Conservation (phyloP, 768 basidiomycete genomes). For the Polyporus arcularius region DNA sequence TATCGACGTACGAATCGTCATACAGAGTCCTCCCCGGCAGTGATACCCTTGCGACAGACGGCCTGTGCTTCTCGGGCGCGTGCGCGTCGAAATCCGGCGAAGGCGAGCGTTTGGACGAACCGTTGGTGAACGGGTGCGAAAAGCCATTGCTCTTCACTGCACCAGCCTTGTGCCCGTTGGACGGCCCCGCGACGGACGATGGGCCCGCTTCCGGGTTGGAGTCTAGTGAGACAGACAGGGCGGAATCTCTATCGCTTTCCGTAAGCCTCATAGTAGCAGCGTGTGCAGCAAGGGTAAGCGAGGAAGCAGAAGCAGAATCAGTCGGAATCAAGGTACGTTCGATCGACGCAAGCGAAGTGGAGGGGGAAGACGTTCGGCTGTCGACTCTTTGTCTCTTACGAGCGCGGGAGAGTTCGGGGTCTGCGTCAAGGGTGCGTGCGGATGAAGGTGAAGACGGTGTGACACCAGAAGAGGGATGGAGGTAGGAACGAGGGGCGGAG, state of each 20-base stretch:
- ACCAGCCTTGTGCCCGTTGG: conserved; percentile 29
- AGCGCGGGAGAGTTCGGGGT: conserved; percentile 25
- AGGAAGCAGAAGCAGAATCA: conserved; percentile 18
- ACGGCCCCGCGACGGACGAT: conserved; percentile 17
- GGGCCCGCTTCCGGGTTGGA: conserved; percentile 25
- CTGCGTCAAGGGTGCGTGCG: conserved; percentile 7
- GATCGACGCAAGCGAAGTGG: conserved; percentile 20
- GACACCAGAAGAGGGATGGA: conserved; percentile 27
- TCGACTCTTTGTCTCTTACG: conserved; percentile 31
- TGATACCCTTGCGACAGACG: conserved; percentile 55
- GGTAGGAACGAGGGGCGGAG: conserved; percentile 28
- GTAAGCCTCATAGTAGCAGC: conserved; percentile 24
- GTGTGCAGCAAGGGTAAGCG: conserved; percentile 4
- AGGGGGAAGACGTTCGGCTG: conserved; percentile 17
- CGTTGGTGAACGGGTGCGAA: conserved; percentile 22
- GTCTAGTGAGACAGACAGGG: conserved; percentile 26
- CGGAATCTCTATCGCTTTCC: conserved; percentile 28
- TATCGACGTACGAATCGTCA: conserved; percentile 75
- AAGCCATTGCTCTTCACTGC: conserved; percentile 26
- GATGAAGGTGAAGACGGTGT: conserved; percentile 11
- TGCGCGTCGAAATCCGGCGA: conserved; percentile 16
- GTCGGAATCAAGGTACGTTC: conserved; percentile 26
- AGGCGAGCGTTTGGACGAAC: conserved; percentile 13
- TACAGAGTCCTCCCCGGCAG: conserved; percentile 76
- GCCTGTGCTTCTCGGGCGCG: conserved; percentile 14